Percentiles rank a stretch among this genome's conserved stretches.
Evolutionary conservation across 2,329 filamentous ascomycete species (phyloP).

Genomic region (Bipolaris bicolor): DNA sequence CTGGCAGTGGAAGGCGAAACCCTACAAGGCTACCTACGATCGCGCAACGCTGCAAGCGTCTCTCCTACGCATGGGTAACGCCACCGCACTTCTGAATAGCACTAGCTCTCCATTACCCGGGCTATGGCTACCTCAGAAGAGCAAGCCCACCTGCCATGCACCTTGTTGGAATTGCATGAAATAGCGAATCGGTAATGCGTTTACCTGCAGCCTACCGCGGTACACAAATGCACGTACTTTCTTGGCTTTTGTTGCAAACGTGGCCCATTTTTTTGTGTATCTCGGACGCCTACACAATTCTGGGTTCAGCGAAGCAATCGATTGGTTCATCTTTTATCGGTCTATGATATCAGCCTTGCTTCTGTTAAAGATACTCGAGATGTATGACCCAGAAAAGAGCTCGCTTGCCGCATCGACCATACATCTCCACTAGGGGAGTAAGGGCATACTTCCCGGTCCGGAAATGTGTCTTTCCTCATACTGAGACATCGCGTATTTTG

Average conservation of each 20-base stretch:
- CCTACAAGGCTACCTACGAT: slow-evolving; percentile 1
- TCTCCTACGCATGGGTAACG: slow-evolving; percentile 16
- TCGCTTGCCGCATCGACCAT: not conserved
- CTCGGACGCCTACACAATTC: slow-evolving; percentile 24
- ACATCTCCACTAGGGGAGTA: not conserved
- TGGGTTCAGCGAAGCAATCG: slow-evolving; percentile 10
- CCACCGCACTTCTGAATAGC: slow-evolving; percentile 4
- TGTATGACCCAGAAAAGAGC: slow-evolving; percentile 11
- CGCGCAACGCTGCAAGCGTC: slow-evolving; percentile 6
- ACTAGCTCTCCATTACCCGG: slow-evolving; percentile 13
- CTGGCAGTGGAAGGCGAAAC: not conserved
- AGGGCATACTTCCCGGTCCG: not conserved
- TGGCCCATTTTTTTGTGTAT: slow-evolving; percentile 33
- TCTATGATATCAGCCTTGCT: slow-evolving; percentile 21
- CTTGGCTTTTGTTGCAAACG: slow-evolving; percentile 41
- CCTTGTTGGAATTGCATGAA: slow-evolving; percentile 23
- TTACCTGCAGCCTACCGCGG: slow-evolving; percentile 40
- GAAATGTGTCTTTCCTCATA: not conserved
- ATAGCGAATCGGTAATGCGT: slow-evolving; percentile 35
- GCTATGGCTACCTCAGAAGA: slow-evolving; percentile 13
- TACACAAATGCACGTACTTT: slow-evolving; percentile 41
- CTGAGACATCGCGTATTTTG: slow-evolving; percentile 19
- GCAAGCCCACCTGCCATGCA: slow-evolving; percentile 20
- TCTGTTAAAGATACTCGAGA: slow-evolving; percentile 36
- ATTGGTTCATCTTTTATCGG: slow-evolving; percentile 27